phyloP scores from a whole-genome alignment of 331 rosid genomes.

The Telfairia occidentalis region DNA sequence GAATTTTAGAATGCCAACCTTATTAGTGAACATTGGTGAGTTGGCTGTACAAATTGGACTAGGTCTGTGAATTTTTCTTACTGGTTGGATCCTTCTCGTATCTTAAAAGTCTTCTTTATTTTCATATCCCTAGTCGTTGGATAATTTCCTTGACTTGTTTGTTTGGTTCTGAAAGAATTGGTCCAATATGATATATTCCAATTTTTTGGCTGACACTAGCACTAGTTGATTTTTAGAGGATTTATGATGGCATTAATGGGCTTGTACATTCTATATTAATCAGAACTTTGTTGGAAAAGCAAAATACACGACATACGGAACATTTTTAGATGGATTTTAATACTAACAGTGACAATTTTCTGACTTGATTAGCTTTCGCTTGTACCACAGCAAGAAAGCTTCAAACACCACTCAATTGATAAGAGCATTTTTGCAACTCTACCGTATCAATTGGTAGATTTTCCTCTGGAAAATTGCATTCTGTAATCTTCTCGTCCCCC shows the following conservation, averaged over 20 bases:
- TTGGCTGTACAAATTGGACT: neutral
- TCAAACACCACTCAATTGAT: conserved; percentile 18
- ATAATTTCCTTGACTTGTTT: neutral
- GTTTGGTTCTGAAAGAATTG: neutral
- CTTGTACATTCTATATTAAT: neutral
- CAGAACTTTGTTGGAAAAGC: neutral
- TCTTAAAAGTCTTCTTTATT: too few relatives aligned
- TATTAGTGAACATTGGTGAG: neutral
- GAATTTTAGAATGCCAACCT: neutral
- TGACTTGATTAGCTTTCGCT: conserved; percentile 1
- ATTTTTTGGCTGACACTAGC: neutral
- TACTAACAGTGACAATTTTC: neutral
- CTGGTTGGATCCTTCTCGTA: neutral
- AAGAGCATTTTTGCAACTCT: conserved; percentile 44
- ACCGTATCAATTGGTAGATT: conserved; percentile 45
- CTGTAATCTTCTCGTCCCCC: conserved; percentile 14
- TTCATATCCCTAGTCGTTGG: neutral
- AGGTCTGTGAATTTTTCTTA: neutral
- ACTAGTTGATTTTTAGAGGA: neutral
- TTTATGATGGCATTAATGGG: neutral
- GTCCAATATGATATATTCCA: neutral
- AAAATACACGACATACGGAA: neutral
- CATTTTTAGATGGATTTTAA: neutral
- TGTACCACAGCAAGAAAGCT: neutral
- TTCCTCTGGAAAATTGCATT: conserved; percentile 56